Evolutionary conservation across 192 early-diverging fungal genomes (phyloP).

Genomic region (Podila horticola): DNA sequence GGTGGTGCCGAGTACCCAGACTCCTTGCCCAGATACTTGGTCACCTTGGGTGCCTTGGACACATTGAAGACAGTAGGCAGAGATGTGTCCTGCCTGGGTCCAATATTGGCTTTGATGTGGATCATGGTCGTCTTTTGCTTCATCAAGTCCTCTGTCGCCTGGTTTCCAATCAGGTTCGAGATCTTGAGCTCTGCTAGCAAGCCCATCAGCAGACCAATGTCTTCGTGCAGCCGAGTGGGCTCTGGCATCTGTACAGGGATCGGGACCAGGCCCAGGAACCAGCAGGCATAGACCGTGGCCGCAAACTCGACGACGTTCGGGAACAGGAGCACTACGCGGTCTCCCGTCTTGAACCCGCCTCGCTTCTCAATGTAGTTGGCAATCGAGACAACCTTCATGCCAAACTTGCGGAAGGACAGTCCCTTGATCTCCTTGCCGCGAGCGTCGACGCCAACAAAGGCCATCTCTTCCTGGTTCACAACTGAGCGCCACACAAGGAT

Average conservation of each 20-base stretch:
- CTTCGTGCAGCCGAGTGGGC: conserved; percentile 68
- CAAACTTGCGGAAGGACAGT: conserved; percentile 78
- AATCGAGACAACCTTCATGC: conserved; percentile 68
- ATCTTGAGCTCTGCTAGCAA: conserved; percentile 71
- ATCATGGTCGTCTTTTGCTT: conserved; percentile 67
- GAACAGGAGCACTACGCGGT: conserved; percentile 71
- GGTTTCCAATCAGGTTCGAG: conserved; percentile 69
- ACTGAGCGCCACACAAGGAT: conserved; percentile 80
- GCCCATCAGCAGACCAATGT: conserved; percentile 71
- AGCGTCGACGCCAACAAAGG: conserved; percentile 68
- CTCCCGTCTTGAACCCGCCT: conserved; percentile 60
- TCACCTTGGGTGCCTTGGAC: conserved; percentile 73
- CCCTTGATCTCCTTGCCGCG: conserved; percentile 69
- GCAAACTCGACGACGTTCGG: conserved; percentile 78
- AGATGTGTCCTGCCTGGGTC: conserved; percentile 49
- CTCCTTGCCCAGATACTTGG: conserved; percentile 67
- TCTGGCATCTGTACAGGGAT: conserved; percentile 82
- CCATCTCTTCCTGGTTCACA: conserved; percentile 70
- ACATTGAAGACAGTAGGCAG: conserved; percentile 72
- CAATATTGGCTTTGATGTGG: conserved; percentile 62
- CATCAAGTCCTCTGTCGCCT: conserved; percentile 72
- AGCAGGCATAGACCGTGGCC: conserved; percentile 79
- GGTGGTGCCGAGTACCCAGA: conserved; percentile 56
- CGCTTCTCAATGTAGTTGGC: conserved; percentile 74
- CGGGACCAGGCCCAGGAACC: conserved; percentile 78